Conservation (phyloP, 306 rosid genomes). For the Cajanus cajan region DNA sequence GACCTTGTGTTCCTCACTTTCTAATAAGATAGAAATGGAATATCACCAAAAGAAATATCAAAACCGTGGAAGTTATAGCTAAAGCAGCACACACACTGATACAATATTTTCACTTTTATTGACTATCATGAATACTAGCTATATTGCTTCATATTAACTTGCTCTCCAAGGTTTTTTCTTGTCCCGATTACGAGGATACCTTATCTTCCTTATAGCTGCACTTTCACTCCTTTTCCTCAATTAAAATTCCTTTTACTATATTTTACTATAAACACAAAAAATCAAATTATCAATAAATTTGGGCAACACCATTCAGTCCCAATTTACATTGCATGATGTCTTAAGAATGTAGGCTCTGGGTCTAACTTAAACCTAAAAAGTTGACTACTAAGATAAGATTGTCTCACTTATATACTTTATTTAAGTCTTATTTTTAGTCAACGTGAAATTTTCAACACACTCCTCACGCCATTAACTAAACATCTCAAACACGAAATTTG, state of each 20-base stretch:
- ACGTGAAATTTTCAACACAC: no score
- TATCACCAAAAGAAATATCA: background rate
- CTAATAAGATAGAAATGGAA: conserved; percentile 17
- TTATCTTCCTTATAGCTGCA: background rate
- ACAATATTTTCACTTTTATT: conserved; percentile 1
- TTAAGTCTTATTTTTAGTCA: no score
- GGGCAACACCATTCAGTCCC: background rate
- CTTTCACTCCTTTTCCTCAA: background rate
- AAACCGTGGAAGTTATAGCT: background rate
- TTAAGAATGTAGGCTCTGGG: no score
- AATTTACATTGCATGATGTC: background rate
- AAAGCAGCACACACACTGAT: background rate
- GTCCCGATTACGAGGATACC: background rate
- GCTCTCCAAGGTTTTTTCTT: background rate
- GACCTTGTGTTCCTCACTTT: background rate
- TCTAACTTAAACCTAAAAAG: no score
- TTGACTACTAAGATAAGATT: no score
- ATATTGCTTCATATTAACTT: background rate
- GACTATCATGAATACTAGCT: background rate
- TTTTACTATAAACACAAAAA: no score
- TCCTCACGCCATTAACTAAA: no score
- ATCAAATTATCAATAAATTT: no score
- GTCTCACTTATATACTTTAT: no score
- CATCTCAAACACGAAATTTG: no score
- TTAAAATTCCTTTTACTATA: background rate